phyloP scores from a whole-genome alignment of 257 asterid genomes.

The Cynanchum wilfordii region DNA sequence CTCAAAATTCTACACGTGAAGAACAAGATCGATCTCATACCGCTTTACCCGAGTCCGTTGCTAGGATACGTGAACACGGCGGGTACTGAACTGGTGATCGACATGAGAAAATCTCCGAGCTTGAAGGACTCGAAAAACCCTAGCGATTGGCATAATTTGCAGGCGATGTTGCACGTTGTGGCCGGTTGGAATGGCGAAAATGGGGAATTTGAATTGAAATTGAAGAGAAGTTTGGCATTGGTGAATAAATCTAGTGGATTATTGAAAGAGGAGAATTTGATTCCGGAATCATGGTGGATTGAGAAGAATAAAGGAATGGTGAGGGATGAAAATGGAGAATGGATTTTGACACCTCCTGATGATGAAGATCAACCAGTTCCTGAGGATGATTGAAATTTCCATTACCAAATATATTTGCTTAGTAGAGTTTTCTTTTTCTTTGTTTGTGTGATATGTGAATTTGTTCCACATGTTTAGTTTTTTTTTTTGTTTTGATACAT shows the following conservation, averaged over 20 bases:
- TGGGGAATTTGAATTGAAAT: conserved; percentile 55
- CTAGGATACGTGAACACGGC: conserved; percentile 49
- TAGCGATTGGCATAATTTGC: conserved; percentile 85
- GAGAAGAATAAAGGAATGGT: conserved; percentile 84
- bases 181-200: conserved; percentile 77
- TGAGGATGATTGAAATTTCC: conserved; percentile 25
- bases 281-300: conserved; percentile 88
- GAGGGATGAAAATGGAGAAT: conserved; percentile 47
- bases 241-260: conserved; percentile 67
- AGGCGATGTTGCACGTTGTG: conserved; percentile 70
- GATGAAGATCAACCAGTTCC: conserved; percentile 75
- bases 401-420: no score
- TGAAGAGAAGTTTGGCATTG: conserved; percentile 63
- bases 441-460: no score
- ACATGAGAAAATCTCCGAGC: conserved; percentile 57
- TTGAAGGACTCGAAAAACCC: conserved; percentile 56
- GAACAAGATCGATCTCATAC: conserved; percentile 64
- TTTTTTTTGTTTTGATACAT: no score
- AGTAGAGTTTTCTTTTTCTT: background rate
- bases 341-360: conserved; percentile 53
- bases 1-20: conserved; percentile 58
- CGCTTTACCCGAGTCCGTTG: conserved; percentile 50
- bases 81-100: conserved; percentile 46
- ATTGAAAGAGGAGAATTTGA: conserved; percentile 64
- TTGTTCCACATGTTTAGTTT: no score